Conservation (phyloP, 2,329 filamentous ascomycete species). For the Alternaria viburni region DNA sequence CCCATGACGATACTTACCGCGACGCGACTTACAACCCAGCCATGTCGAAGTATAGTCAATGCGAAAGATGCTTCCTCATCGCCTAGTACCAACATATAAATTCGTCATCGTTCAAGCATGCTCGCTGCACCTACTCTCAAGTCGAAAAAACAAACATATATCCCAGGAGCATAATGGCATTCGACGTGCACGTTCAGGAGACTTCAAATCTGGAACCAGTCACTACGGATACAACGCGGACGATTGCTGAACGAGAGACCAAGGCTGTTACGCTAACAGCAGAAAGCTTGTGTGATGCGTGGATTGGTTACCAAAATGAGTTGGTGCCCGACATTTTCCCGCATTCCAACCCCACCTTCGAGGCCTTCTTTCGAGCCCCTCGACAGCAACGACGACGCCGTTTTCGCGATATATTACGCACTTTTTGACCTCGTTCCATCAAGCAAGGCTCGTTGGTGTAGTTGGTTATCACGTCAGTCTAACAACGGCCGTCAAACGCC, state of each 20-base stretch:
- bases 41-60: background rate
- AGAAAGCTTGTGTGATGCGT: background rate
- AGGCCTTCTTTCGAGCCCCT: background rate
- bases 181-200: background rate
- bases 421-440: background rate
- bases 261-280: background rate
- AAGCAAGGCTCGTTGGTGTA: constrained; percentile 49
- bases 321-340: background rate
- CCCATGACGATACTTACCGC: background rate
- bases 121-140: background rate
- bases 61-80: background rate
- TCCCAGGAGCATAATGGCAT: too few relatives aligned
- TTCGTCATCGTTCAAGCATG: background rate
- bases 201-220: background rate
- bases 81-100: background rate
- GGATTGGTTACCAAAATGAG: background rate
- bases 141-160: too few relatives aligned
- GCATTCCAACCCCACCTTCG: background rate
- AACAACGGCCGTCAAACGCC: constrained; percentile 33
- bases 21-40: background rate
- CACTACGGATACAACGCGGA: too few relatives aligned
- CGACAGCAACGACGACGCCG: background rate
- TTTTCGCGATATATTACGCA: rapidly evolving
- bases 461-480: constrained; percentile 58
- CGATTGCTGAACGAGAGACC: too few relatives aligned